Conservation (phyloP, 495 filamentous ascomycete genomes). For the Daldinia loculata region DNA sequence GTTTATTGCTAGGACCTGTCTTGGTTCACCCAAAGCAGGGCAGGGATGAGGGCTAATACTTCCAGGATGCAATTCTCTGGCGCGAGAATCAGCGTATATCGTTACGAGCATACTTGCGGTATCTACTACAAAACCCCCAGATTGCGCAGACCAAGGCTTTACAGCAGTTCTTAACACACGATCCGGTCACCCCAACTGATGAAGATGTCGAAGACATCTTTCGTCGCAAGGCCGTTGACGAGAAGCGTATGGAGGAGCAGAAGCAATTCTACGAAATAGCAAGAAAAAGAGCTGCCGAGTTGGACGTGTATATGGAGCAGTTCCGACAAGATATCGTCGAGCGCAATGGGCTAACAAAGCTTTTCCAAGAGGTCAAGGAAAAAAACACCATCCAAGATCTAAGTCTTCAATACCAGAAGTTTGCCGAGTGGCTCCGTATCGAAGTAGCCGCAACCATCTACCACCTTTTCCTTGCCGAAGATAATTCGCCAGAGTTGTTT, state of each 20-base stretch:
- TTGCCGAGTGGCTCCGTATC: slow-evolving; percentile 97
- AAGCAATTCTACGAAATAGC: slow-evolving; percentile 95
- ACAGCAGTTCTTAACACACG: slow-evolving; percentile 76
- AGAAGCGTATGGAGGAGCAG: slow-evolving; percentile 89
- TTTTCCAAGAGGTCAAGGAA: slow-evolving; percentile 89
- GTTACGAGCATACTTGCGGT: slow-evolving; percentile 86
- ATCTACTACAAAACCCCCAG: slow-evolving; percentile 81
- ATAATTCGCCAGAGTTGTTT: slow-evolving; percentile 95
- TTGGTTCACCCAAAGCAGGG: slow-evolving; percentile 9
- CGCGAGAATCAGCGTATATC: slow-evolving; percentile 93
- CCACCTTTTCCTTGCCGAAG: slow-evolving; percentile 96
- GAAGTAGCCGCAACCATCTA: slow-evolving; percentile 97
- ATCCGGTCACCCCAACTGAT: slow-evolving; percentile 75
- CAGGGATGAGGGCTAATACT: neutral
- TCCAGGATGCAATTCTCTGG: slow-evolving; percentile 68
- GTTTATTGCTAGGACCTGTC: neutral
- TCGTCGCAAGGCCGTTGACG: slow-evolving; percentile 82
- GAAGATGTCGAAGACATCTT: slow-evolving; percentile 84
- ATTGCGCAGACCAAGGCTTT: slow-evolving; percentile 83
- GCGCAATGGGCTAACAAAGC: slow-evolving; percentile 84
- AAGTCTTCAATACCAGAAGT: slow-evolving; percentile 94
- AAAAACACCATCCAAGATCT: slow-evolving; percentile 87
- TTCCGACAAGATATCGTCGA: slow-evolving; percentile 68
- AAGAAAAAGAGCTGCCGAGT: slow-evolving; percentile 83
- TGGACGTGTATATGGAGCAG: slow-evolving; percentile 98